These are phyloP conservation scores for Beauveria bassiana DNA, from an alignment of 2,329 filamentous ascomycete genomes.

Conservation along the genomic window DNA sequence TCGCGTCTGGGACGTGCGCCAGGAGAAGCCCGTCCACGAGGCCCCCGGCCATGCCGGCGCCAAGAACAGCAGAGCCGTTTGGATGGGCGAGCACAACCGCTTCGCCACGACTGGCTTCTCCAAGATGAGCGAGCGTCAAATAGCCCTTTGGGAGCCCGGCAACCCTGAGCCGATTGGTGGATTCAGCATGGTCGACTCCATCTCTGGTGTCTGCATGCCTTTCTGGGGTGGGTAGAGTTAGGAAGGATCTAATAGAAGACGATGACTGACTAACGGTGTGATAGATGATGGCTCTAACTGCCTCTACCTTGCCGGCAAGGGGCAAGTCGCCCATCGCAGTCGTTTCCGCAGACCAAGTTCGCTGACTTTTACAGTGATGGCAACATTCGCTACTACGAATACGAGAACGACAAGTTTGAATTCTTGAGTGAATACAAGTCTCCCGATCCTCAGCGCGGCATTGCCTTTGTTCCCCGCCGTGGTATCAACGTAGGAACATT, in stretches of 20 bases:
- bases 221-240: slow-evolving; percentile 67
- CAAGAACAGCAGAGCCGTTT: slow-evolving; percentile 94
- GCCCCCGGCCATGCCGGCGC: slow-evolving; percentile 80
- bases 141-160: slow-evolving; percentile 91
- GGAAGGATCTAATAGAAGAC: background rate
- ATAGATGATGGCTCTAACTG: slow-evolving; percentile 80
- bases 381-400: slow-evolving; percentile 98
- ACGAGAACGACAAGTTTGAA: slow-evolving; percentile 97
- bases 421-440: slow-evolving; percentile 97
- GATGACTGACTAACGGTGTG: slow-evolving; percentile 22
- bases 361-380: slow-evolving; percentile 50
- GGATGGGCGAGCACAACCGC: slow-evolving; percentile 95
- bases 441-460: slow-evolving; percentile 84
- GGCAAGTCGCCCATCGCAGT: slow-evolving; percentile 42
- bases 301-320: slow-evolving; percentile 93
- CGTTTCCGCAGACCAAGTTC: slow-evolving; percentile 33
- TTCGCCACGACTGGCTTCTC: slow-evolving; percentile 97
- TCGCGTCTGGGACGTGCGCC: slow-evolving; percentile 92
- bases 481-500: slow-evolving; percentile 67
- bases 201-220: slow-evolving; percentile 97
- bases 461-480: slow-evolving; percentile 90
- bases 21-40: slow-evolving; percentile 82
- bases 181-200: slow-evolving; percentile 85
- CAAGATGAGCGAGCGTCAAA: slow-evolving; percentile 93
- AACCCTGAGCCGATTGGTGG: slow-evolving; percentile 80